Evolutionary conservation across 2,329 filamentous ascomycete species (phyloP), one percentile per base, ranked within the genome.

Genomic region (Lasiodiplodia citricola): DNA sequence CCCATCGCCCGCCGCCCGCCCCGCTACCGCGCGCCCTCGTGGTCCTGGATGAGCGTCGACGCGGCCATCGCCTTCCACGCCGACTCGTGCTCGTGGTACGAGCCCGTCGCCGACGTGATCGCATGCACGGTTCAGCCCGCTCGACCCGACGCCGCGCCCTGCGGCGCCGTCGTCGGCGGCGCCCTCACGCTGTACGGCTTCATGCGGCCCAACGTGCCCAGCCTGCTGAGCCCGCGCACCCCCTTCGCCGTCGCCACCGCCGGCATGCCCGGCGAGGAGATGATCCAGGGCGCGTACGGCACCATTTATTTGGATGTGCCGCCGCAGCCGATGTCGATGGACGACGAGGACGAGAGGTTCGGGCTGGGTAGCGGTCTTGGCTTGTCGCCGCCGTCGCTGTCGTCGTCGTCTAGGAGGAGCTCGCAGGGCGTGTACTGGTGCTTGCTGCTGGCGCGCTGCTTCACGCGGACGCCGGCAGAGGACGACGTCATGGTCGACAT

Each of bases 51-150:
- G 52, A 67, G 37, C 44, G 8, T 69, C 41, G 44, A 69, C 52
- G 62, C 51, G 21, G 35, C 67, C 37, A 54, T 68, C 57, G 35
- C 57, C 51, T 68, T 64, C 50, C 67, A 68, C 41, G 67, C 67
- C 41, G 67, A 64, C 52, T 37, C 31, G 21, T 68, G 67, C 57
- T 60, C 44, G 14, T 68, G 67, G 57, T 68, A 63, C 58, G 67
- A 68, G 51, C 57, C 67, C 37, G 58, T 35, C n/a, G 50, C 51
- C 38, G 44, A 50, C 37, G 52, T 68, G 14, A 13, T 68, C 28
- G 11, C 18, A 14, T 28, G 31, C 21, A 35, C n/a, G 16, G 67
- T 65, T 5, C 23, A 21, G 31, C 67, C 67, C 31, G 57, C 52
- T 14, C 18, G 31, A 0, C 52, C 50, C 25, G 37, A 25, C 51